A percentile compares a stretch with the other conserved stretches of the same genome.
These are phyloP conservation scores for Fusarium caatingaense DNA, from an alignment of 2,329 filamentous ascomycete species.

Conservation along the genomic window DNA sequence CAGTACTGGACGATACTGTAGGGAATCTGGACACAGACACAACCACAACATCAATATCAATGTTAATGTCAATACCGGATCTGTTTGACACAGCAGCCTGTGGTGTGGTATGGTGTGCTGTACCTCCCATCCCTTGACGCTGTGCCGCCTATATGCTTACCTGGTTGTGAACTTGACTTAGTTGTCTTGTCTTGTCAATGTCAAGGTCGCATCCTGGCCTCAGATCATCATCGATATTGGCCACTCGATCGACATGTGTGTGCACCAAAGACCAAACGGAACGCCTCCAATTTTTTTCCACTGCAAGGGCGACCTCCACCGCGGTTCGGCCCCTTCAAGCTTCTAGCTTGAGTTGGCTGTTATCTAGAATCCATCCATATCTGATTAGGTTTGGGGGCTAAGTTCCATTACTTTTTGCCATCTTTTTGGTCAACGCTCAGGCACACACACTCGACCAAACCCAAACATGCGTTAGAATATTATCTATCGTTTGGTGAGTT, in stretches of 20 bases:
- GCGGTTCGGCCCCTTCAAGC: slow-evolving; percentile 37
- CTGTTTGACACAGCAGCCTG: slow-evolving; percentile 1
- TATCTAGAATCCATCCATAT: slow-evolving; percentile 3
- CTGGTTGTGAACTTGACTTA: slow-evolving; percentile 4
- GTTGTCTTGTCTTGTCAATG: slow-evolving; percentile 2
- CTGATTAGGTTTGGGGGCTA: slow-evolving; percentile 21
- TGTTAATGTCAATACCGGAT: not conserved
- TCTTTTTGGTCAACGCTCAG: slow-evolving; percentile 21
- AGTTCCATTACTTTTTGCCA: slow-evolving; percentile 1
- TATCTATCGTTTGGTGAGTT: not conserved
- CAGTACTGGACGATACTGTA: not conserved
- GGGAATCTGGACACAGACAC: not conserved
- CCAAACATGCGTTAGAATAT: not conserved
- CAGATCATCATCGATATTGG: slow-evolving; percentile 36
- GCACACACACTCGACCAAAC: slow-evolving; percentile 20
- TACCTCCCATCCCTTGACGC: slow-evolving; percentile 4
- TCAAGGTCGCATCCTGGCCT: slow-evolving; percentile 37
- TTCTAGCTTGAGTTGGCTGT: slow-evolving; percentile 22
- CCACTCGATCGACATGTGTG: slow-evolving; percentile 26
- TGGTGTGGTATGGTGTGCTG: not conserved
- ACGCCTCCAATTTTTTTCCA: slow-evolving; percentile 25
- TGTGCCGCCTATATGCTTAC: slow-evolving; percentile 12
- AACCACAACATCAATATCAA: not conserved
- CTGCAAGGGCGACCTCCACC: slow-evolving; percentile 42
- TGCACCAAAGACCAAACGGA: slow-evolving; percentile 27